Percentiles rank a stretch among this genome's conserved stretches.
Conservation (phyloP, 768 basidiomycete species). For the Cubamyces sp. region DNA sequence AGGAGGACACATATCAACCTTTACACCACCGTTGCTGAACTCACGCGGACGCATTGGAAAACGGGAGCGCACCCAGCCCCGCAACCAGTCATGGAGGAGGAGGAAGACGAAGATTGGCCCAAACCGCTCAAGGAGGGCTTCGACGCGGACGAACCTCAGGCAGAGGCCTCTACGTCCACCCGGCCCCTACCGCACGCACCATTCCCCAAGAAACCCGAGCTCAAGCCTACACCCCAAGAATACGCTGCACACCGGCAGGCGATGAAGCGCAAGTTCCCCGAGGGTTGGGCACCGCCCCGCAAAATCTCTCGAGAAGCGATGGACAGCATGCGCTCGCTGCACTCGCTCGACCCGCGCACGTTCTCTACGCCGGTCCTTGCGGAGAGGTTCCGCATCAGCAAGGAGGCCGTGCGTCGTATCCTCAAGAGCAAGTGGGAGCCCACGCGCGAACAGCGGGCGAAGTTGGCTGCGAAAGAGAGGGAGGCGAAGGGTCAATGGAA, state of each 20-base stretch:
- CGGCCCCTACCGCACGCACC: conserved; percentile 11
- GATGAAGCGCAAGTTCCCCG: conserved; percentile 40
- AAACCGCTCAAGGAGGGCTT: conserved; percentile 15
- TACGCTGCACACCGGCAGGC: conserved; percentile 37
- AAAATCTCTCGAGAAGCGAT: conserved; percentile 57
- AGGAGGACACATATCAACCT: conserved; percentile 26
- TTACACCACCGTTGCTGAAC: conserved; percentile 31
- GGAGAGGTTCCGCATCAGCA: conserved; percentile 50
- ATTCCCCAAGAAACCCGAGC: conserved; percentile 13
- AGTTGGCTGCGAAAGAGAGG: conserved; percentile 37
- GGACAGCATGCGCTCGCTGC: conserved; percentile 50
- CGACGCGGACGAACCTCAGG: conserved; percentile 8
- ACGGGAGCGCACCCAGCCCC: conserved; percentile 32
- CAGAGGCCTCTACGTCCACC: conserved; percentile 8
- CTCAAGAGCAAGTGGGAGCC: conserved; percentile 50
- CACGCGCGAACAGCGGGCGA: conserved; percentile 35
- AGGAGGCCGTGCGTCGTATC: conserved; percentile 57
- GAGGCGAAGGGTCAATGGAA: conserved; percentile 29
- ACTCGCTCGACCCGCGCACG: conserved; percentile 45
- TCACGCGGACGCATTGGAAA: conserved; percentile 29
- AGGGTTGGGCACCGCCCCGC: conserved; percentile 55
- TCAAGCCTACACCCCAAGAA: conserved; percentile 32
- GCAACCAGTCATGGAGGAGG: conserved; percentile 22
- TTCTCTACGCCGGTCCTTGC: conserved; percentile 49
- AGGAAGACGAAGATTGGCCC: conserved; percentile 18